Base-by-base conservation (phyloP, 139 green algal genomes). In the Desmodesmus armatus region DNA sequence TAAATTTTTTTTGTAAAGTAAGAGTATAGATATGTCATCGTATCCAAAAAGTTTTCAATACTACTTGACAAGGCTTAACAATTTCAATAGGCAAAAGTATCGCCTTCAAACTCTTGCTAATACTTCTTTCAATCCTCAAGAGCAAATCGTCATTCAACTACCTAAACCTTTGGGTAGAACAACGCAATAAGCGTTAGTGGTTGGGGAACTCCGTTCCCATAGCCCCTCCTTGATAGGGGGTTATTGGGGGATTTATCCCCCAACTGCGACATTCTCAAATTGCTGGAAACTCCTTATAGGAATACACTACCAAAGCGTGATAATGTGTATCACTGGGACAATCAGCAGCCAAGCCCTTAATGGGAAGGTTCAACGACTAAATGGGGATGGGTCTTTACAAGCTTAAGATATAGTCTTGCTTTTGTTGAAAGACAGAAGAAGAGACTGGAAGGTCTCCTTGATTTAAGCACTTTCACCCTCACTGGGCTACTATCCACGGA, bases 201-300 rank as follows among this genome's bases (percentile, higher is more conserved):
- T n/a, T n/a, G n/a, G n/a, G n/a, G n/a, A n/a, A n/a, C n/a, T n/a
- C n/a, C n/a, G n/a, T n/a, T n/a, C n/a, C n/a, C n/a, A n/a, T n/a
- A n/a, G n/a, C n/a, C n/a, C n/a, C n/a, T n/a, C n/a, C n/a, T n/a
- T n/a, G n/a, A n/a, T n/a, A n/a, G n/a, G n/a, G n/a, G n/a, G n/a
- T n/a, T n/a, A n/a, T n/a, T n/a, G n/a, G n/a, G n/a, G n/a, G n/a
- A n/a, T n/a, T n/a, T n/a, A n/a, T n/a, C n/a, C n/a, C n/a, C n/a
- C 31, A 43, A 77, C 31, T 77, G 69, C 69, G 69, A 77, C 35
- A 19, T 19, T 49, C 31, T 79, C 71, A 79, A 79, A 79, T 37
- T 79, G 71, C 71, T 79, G 71, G 71, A 33, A 79, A 58, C 31
- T 79, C 71, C 71, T 79, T 79, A 79, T 29, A 79, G n/a, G n/a